Base-by-base conservation (phyloP, 345 rosid species). In the Microthlaspi erraticum region DNA sequence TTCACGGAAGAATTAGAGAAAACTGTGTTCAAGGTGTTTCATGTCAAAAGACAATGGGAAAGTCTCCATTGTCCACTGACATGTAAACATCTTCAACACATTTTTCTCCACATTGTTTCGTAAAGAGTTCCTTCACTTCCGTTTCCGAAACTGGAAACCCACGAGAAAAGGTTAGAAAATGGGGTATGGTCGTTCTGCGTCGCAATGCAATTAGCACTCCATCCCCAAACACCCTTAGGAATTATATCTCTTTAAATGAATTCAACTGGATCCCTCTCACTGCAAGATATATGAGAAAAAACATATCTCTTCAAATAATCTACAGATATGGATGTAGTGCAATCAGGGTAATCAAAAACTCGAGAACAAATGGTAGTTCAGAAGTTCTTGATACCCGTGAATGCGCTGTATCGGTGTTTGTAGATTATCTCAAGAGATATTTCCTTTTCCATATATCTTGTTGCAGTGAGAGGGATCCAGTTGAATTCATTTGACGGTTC, bases 141-240 rank as follows among this genome's bases (percentile, higher is more conserved):
- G 32, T 49, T 56, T 39, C 56, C 0, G 77, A 57, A 43, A 83
- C 82, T 0, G 83, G 81, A 64, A 65, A 79, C 0, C 83, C 87
- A 48, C 81, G 62, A 5, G 87, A 81, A 61, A 83, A 83, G 1
- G 81, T 83, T 7, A 83, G 34, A 32, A 83, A 79, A 83, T 43
- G 0, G 83, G n/a, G n/a, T 75, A 11, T 68, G 61, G 4, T 83
- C 85, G 5, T 69, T 76, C n/a, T 65, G 78, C 1, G 76, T 66
- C 1, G 71, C 66, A 1, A 3, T 38, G 33, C 32, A 58, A 3
- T 1, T 58, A 38, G 46, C 7, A 4, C 13, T 38, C 48, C 63
- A 58, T 6, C 33, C 18, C 63, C 63, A 58, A 11, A 58, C 0
- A 20, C 46, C 46, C 12, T 33, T 11, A 18, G 32, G 11, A 6